Evolutionary conservation across 768 basidiomycete species (phyloP), one percentile per base, ranked within the genome.

Genomic region (Mycena crocata): DNA sequence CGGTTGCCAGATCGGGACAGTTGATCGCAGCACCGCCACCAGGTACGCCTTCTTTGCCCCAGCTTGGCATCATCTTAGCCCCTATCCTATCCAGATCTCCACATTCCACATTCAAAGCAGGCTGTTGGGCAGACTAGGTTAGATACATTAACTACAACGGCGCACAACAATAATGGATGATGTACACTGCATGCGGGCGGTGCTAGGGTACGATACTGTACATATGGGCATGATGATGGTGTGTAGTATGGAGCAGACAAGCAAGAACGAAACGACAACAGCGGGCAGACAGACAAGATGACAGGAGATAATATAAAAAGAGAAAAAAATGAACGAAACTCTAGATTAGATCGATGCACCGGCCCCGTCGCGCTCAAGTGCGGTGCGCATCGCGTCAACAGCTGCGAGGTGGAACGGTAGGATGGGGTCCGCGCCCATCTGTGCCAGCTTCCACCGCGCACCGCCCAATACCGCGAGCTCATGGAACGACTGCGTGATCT

Each of bases 381-480:
- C 83, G 49, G 76, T 75, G 37, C 79, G 77, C 87, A 93, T 91
- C 23, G 83, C 82, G 62, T 92, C 88, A 28, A 93, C 82, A 19
- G 92, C 91, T 32, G 88, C 89, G 37, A 94, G 81, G 73, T 95
- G 93, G 73, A 91, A 87, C 15, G 93, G 93, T 56, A 95, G 75
- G 40, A 81, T 79, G 13, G 87, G 82, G 71, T 87, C 83, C 57
- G 79, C 82, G 31, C 78, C 82, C 50, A 26, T 51, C n/a, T 45
- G 63, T 39, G 62, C 52, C 7, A 87, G 78, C 66, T 81, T 82
- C 84, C 84, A 88, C 50, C 85, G 75, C 54, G 75, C 74, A 28
- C 77, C 77, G 3, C 88, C 84, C 13, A 94, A 85, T 31, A 93
- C 83, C 2, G 88, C 82, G 21, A 95, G 84, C 64, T 91, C 90